Conservation (phyloP, 192 early-diverging fungal species). For the Podochytrium sp. region DNA sequence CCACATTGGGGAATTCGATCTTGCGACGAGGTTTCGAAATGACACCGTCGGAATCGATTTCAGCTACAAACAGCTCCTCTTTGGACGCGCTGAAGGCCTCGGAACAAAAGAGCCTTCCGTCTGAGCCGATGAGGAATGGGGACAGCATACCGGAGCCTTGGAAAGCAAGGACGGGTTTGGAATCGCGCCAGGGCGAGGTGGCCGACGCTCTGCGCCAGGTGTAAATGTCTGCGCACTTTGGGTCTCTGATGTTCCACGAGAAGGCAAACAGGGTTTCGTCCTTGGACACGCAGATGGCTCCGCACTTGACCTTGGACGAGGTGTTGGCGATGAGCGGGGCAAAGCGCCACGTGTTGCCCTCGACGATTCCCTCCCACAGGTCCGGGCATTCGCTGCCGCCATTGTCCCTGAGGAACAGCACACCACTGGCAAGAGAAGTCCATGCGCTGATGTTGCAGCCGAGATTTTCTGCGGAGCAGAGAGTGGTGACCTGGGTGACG, state of each 20-base stretch:
- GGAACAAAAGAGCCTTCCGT: neutral
- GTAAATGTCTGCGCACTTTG: neutral
- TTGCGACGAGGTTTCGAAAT: neutral
- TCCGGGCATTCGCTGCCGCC: neutral
- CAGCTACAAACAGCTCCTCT: too few relatives aligned
- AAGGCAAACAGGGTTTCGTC: neutral
- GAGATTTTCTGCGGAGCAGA: neutral
- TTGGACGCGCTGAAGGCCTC: neutral
- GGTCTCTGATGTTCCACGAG: neutral
- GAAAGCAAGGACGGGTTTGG: neutral
- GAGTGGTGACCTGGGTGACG: neutral
- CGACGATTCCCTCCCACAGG: neutral
- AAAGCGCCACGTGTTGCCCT: neutral
- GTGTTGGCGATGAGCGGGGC: neutral
- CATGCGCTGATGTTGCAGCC: neutral
- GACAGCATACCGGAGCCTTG: neutral
- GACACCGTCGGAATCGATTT: neutral
- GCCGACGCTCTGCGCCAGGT: neutral
- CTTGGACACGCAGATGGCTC: neutral
- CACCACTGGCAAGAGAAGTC: neutral
- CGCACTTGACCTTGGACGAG: neutral
- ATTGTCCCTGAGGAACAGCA: neutral
- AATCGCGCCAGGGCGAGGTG: neutral
- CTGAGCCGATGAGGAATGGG: neutral
- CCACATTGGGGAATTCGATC: neutral